Base-by-base conservation (phyloP, 306 rosid genomes). In the Astragalus membranaceus region DNA sequence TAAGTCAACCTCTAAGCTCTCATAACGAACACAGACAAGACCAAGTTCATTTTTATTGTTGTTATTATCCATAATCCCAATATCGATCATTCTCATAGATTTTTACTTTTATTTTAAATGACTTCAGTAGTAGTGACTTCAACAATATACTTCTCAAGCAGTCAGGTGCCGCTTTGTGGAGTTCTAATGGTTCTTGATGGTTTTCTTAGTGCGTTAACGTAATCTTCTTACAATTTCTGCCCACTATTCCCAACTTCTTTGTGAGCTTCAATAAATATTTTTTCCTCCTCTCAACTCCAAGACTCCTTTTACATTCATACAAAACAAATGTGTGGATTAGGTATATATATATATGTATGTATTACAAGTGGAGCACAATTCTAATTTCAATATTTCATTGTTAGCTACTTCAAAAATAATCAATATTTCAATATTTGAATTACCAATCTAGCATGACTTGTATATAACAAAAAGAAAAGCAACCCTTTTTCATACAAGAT, bases 141-240 rank as follows among this genome's bases (percentile, higher is more conserved):
- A 56, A n/a, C 69, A 56, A 92, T 87, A 75, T 92, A 92, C 30
- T 35, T 59, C 39, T 85, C 86, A 44, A 0, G 90, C 41, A 17
- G 63, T 72, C 8, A 64, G 88, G 47, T 85, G 66, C 0, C 98
- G 71, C 80, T 87, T 92, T 0, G 91, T 88, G 7, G 95, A 82
- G 39, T 89, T 88, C 96, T 91, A 89, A 15, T 89, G 92, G 66
- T 92, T 92, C 77, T 92, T 89, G 3, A 89, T 83, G 1, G 89
- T 72, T 76, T 92, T 92, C 33, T 89, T 92, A 0, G 89, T 84
- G 12, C 96, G 64, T 0, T 89, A 92, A 0, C 85, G 92, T 23
- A 89, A 35, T 32, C 76, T 64, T 59, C 62, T 85, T 0, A 96
- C 90, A 1, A 92, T 92, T 68, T 89, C 95, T 0, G 98, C 87